Evolutionary conservation across 1,284 basidiomycete species (phyloP).

Genomic region (Sporisorium iseilematis-ciliati): DNA sequence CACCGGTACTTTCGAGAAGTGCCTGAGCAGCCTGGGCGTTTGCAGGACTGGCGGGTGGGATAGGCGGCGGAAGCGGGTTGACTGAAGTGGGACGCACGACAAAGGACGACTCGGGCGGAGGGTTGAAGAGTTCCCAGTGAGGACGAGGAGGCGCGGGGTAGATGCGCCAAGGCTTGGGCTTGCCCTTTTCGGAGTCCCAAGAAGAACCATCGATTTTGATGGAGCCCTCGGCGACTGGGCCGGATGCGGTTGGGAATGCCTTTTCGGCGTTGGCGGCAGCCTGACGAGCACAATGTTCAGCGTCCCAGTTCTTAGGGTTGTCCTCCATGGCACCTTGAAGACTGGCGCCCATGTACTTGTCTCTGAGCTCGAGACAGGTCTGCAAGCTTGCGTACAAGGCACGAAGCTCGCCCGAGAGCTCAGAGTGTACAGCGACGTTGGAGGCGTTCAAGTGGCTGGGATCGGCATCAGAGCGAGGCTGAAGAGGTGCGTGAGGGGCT

Average conservation of each 20-base stretch:
- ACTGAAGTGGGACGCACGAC: conserved; percentile 58
- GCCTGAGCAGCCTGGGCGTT: conserved; percentile 66
- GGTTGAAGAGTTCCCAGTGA: conserved; percentile 69
- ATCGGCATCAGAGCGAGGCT: conserved; percentile 13
- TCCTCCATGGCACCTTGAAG: conserved; percentile 65
- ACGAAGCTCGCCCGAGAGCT: conserved; percentile 62
- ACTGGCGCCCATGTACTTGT: conserved; percentile 67
- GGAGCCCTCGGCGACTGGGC: conserved; percentile 29
- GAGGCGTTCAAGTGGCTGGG: conserved; percentile 20
- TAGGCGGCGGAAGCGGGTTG: conserved; percentile 60
- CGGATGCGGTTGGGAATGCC: conserved; percentile 3
- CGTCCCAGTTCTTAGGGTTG: conserved; percentile 70
- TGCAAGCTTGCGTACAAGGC: conserved; percentile 63
- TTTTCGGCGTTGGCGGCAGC: conserved; percentile 18
- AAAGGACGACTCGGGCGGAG: conserved; percentile 66
- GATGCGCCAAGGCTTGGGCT: conserved; percentile 67
- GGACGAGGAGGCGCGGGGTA: conserved; percentile 68
- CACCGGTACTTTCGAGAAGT: conserved; percentile 66
- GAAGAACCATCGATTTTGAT: conserved; percentile 66
- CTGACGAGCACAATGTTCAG: conserved; percentile 61
- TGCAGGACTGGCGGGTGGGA: conserved; percentile 66
- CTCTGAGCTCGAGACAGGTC: conserved; percentile 63
- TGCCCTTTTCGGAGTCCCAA: conserved; percentile 29
- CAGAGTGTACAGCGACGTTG: conserved; percentile 48
- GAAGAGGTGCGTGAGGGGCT: conserved; percentile 28